These are phyloP conservation scores for Gossypium thurberi DNA, from an alignment of 345 rosid genomes.

Conservation along the genomic window DNA sequence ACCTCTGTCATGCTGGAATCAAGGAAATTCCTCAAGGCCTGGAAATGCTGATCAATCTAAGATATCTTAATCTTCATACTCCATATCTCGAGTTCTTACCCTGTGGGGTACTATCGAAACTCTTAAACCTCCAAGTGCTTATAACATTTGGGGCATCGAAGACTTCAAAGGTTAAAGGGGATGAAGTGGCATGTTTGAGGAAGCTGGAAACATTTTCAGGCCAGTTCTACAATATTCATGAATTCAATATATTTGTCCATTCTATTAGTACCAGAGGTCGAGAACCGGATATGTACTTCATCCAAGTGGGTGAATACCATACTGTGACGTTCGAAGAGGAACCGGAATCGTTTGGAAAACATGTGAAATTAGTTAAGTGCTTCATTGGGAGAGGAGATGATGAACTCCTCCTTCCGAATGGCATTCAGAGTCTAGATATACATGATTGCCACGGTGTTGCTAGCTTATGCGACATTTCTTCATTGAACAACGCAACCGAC, in stretches of 20 bases:
- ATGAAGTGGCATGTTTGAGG: background rate
- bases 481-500: background rate
- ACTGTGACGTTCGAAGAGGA: background rate
- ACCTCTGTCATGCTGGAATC: background rate
- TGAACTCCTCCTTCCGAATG: background rate
- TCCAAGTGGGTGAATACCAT: background rate
- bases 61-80: constrained; percentile 2
- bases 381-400: background rate
- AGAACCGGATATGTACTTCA: background rate
- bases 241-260: background rate
- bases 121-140: background rate
- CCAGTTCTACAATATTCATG: background rate
- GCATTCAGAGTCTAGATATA: background rate
- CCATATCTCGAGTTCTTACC: background rate
- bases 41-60: constrained; percentile 6
- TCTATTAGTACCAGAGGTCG: background rate
- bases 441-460: background rate
- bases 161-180: background rate
- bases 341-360: background rate
- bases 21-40: constrained; percentile 19
- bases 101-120: background rate
- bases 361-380: background rate
- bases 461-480: background rate
- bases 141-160: background rate
- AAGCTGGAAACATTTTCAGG: background rate